Conservation (phyloP, 2,329 filamentous ascomycete species). For the Penicillium crustosum region DNA sequence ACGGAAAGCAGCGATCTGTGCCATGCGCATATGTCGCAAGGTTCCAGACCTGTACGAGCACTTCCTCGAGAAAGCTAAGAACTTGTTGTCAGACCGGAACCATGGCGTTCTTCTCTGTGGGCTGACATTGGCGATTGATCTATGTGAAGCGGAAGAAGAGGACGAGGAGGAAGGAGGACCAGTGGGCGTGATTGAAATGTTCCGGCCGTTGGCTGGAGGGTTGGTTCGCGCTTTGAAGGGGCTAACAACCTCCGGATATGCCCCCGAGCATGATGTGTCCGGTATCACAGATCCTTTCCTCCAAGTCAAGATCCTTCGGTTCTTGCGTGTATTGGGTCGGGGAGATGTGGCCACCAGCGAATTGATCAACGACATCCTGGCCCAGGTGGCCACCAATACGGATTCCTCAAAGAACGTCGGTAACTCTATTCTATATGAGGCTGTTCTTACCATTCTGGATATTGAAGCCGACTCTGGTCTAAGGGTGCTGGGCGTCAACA, state of each 20-base stretch:
- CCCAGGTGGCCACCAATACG: constrained; percentile 96
- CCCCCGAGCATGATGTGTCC: constrained; percentile 96
- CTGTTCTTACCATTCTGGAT: constrained; percentile 93
- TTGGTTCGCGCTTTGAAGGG: constrained; percentile 90
- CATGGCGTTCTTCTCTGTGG: constrained; percentile 94
- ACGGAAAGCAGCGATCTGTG: constrained; percentile 95
- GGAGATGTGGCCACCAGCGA: constrained; percentile 88
- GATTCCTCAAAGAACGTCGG: constrained; percentile 98
- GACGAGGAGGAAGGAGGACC: constrained; percentile 87
- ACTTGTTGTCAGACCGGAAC: constrained; percentile 86
- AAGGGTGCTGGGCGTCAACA: constrained; percentile 93
- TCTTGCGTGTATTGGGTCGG: constrained; percentile 81
- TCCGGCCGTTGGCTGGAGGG: constrained; percentile 78
- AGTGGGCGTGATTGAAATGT: constrained; percentile 85
- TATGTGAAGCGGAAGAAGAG: constrained; percentile 92
- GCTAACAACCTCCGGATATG: constrained; percentile 91
- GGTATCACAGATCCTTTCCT: constrained; percentile 97
- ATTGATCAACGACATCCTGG: constrained; percentile 97
- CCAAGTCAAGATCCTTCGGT: constrained; percentile 89
- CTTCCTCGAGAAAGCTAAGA: constrained; percentile 89
- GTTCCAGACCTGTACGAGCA: constrained; percentile 97
- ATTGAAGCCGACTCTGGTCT: constrained; percentile 97
- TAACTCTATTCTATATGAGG: constrained; percentile 96
- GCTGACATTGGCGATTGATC: constrained; percentile 81
- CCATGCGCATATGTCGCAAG: constrained; percentile 98